Base-by-base conservation (phyloP, 2,329 filamentous ascomycete species). In the Ophiocordyceps camponoti-saundersi region DNA sequence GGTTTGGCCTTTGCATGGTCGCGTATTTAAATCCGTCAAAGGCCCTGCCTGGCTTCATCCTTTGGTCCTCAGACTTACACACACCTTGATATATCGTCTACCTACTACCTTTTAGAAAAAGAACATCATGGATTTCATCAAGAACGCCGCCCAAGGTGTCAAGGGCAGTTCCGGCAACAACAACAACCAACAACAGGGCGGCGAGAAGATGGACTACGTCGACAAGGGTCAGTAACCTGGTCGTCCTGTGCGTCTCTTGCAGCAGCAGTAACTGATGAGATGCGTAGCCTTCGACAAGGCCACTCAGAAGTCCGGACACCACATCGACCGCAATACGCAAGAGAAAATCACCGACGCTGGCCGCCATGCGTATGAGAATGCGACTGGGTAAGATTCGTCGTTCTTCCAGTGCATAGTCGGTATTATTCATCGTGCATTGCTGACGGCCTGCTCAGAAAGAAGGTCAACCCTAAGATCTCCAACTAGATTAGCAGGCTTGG, bases 261-360 rank as follows among this genome's bases (percentile, higher is more conserved):
- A 29, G 23, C 23, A 26, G 23, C 16, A 18, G 6, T 20, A 40
- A 12, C 36, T 40, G 18, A 40, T 18, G 18, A 11, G 36, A 11
- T 11, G 36, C n/a, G 2, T 34, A 66, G 63, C 54, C 26, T 59
- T 64, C 39, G 52, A 50, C 43, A 51, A 54, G 45, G 55, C 34
- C 22, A 50, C 58, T 51, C 57, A 62, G 48, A 65, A 65, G 56
- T 53, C 56, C 1, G 64, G 64, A 46, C 53, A 58, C 47, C 58
- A 63, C 56, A 47, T 66, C 18, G 50, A 58, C 50, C 54, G 51
- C 43, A 49, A 56, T 15, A 63, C 60, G 18, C 56, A 63, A 34
- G 64, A 66, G 56, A 66, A 66, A 60, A 60, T 64, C 26, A 63
- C 61, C 45, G 64, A 66, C 45, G 55, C 52, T n/a, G 58, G 53